Evolutionary conservation across 1,139 yeast genomes (phyloP).

Genomic region (Meyerozyma guilliermondii): DNA sequence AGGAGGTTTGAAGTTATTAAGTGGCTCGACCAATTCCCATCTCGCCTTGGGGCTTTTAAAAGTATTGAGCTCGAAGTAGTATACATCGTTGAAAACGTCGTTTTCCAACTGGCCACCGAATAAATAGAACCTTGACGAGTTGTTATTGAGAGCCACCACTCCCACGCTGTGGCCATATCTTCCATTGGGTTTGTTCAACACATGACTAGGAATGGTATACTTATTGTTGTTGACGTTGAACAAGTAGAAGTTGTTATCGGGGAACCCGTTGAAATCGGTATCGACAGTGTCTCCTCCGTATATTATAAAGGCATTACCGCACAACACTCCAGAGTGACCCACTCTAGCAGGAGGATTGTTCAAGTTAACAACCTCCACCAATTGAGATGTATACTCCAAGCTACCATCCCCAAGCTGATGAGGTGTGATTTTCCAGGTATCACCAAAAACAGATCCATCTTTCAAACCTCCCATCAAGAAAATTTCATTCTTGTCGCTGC

Average conservation of each 20-base stretch:
- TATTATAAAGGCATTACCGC: slow-evolving; percentile 92
- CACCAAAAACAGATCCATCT: slow-evolving; percentile 91
- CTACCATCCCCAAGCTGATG: slow-evolving; percentile 23
- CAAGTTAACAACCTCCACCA: slow-evolving; percentile 50
- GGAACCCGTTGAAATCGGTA: slow-evolving; percentile 72
- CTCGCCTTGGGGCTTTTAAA: slow-evolving; percentile 77
- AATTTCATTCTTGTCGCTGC: slow-evolving; percentile 78
- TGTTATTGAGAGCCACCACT: slow-evolving; percentile 54
- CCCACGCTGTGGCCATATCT: slow-evolving; percentile 88
- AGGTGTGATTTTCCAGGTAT: slow-evolving; percentile 76
- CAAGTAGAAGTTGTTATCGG: slow-evolving; percentile 83
- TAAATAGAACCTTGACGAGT: slow-evolving; percentile 70
- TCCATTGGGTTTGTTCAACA: slow-evolving; percentile 81
- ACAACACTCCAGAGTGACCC: slow-evolving; percentile 87
- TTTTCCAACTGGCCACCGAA: slow-evolving; percentile 97
- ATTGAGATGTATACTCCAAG: slow-evolving; percentile 44
- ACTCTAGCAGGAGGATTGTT: slow-evolving; percentile 91
- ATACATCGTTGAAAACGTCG: slow-evolving; percentile 77
- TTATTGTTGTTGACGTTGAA: slow-evolving; percentile 86
- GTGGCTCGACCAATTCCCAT: slow-evolving; percentile 73
- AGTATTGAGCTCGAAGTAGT: slow-evolving; percentile 83
- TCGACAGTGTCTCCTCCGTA: slow-evolving; percentile 96
- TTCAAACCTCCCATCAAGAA: slow-evolving; percentile 94
- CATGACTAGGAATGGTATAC: slow-evolving; percentile 86
- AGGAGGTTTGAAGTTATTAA: slow-evolving; percentile 63